These are phyloP conservation scores for Tylopilus sp. DNA, from an alignment of 1,284 basidiomycete genomes.

Conservation along the genomic window DNA sequence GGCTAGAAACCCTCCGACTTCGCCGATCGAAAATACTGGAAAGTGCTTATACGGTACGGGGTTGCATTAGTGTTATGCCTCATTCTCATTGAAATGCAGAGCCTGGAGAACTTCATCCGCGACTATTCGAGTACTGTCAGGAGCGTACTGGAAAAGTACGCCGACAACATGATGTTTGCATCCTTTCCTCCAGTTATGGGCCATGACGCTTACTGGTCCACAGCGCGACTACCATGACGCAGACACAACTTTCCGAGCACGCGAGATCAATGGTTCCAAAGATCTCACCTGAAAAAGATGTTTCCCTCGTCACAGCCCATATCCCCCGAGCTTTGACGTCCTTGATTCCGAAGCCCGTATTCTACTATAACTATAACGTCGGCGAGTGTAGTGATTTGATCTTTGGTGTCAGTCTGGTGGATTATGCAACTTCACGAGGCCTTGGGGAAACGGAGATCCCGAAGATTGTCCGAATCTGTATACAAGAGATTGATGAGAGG, in stretches of 20 bases:
- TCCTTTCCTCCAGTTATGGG: background rate
- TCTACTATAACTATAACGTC: slow-evolving; percentile 79
- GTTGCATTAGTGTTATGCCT: slow-evolving; percentile 11
- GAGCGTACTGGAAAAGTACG: slow-evolving; percentile 64
- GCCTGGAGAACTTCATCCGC: slow-evolving; percentile 73
- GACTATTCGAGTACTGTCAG: slow-evolving; percentile 71
- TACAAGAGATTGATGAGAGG: slow-evolving; percentile 78
- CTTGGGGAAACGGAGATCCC: slow-evolving; percentile 76
- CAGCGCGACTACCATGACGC: slow-evolving; percentile 67
- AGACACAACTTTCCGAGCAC: slow-evolving; percentile 63
- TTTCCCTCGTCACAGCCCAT: slow-evolving; percentile 49
- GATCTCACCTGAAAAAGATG: slow-evolving; percentile 70
- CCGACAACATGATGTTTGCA: slow-evolving; percentile 71
- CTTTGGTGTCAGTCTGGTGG: slow-evolving; percentile 88
- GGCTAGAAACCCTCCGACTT: slow-evolving; percentile 88
- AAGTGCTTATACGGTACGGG: slow-evolving; percentile 68
- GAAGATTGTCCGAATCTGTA: slow-evolving; percentile 80
- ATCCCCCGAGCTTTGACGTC: slow-evolving; percentile 59
- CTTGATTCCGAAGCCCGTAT: slow-evolving; percentile 60
- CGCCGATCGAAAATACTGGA: slow-evolving; percentile 79
- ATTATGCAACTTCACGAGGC: slow-evolving; percentile 85
- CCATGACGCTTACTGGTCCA: slow-evolving; percentile 14
- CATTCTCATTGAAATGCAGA: slow-evolving; percentile 42
- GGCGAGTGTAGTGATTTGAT: slow-evolving; percentile 88
- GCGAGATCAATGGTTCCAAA: slow-evolving; percentile 54